These are phyloP conservation scores for Gaertneriomyces semiglobifer DNA, from an alignment of 192 early-diverging fungal genomes.

Conservation along the genomic window DNA sequence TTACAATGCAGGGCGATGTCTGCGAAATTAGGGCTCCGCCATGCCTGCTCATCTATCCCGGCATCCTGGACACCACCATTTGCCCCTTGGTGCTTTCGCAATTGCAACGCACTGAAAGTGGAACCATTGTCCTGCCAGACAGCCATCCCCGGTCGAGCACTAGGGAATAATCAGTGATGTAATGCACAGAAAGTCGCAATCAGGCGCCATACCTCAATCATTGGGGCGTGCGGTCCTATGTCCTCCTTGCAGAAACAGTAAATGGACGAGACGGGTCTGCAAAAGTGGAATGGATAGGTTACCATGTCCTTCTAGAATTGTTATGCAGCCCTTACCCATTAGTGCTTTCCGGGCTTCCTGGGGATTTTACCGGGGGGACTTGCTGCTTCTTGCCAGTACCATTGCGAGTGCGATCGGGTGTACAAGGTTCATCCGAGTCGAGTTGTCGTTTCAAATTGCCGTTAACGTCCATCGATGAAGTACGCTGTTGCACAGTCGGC, in stretches of 20 bases:
- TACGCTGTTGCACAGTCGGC: too few species aligned
- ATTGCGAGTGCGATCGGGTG: too few species aligned
- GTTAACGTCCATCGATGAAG: too few species aligned
- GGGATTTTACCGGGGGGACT: too few species aligned
- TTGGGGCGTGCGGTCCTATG: slow-evolving; percentile 1
- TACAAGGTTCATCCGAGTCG: too few species aligned
- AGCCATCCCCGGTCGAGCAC: slow-evolving; percentile 2
- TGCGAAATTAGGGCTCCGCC: too few species aligned
- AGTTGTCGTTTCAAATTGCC: too few species aligned
- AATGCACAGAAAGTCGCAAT: not conserved
- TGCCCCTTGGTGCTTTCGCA: slow-evolving; percentile 4
- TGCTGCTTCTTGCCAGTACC: too few species aligned
- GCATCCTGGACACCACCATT: slow-evolving; percentile 15
- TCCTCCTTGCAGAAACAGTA: slow-evolving; percentile 13
- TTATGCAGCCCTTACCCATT: too few species aligned
- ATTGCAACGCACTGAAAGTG: slow-evolving; percentile 4
- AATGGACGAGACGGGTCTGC: not conserved
- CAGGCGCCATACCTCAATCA: slow-evolving; percentile 3
- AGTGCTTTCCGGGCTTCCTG: too few species aligned
- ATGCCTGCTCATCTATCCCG: slow-evolving; percentile 1
- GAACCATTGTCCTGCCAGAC: slow-evolving; percentile 9
- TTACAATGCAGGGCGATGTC: too few species aligned
- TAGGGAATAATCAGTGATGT: not conserved
- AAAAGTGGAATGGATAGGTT: not conserved
- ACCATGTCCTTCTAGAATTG: too few species aligned